These are phyloP conservation scores for Urostyla sp. DNA, from an alignment of 73 alveolate genomes.

Conservation along the genomic window DNA sequence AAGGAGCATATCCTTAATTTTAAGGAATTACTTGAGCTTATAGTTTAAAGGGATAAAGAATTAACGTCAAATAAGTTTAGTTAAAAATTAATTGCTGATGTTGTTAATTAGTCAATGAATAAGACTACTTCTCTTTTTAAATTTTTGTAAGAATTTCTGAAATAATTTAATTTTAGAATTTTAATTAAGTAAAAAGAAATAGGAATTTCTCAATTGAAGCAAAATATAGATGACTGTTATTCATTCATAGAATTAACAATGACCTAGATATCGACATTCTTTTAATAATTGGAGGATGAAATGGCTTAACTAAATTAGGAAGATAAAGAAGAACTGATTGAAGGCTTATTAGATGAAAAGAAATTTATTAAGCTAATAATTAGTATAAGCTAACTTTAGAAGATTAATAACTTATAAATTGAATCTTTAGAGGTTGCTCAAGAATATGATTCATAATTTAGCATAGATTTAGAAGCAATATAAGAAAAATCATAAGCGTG, in stretches of 20 bases:
- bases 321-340: neutral
- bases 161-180: neutral
- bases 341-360: neutral
- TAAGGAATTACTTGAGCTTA: neutral
- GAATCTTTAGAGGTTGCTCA: constrained; percentile 10
- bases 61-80: too few relatives aligned
- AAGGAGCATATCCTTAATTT: neutral
- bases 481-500: neutral
- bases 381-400: constrained; percentile 5
- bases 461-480: constrained; percentile 26
- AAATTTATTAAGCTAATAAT: constrained; percentile 4
- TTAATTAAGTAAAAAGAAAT: neutral
- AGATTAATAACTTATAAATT: too few relatives aligned
- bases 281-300: neutral
- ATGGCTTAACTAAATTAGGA: neutral
- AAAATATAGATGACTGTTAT: constrained; percentile 2
- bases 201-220: neutral
- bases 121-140: neutral
- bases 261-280: neutral
- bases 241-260: neutral
- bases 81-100: too few relatives aligned
- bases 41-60: neutral
- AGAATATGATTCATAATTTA: neutral
- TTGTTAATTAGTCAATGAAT: too few relatives aligned
- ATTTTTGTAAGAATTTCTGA: neutral